Evolutionary conservation across 1,284 basidiomycete genomes (phyloP).

Genomic region (Fomitopsis pinicola): DNA sequence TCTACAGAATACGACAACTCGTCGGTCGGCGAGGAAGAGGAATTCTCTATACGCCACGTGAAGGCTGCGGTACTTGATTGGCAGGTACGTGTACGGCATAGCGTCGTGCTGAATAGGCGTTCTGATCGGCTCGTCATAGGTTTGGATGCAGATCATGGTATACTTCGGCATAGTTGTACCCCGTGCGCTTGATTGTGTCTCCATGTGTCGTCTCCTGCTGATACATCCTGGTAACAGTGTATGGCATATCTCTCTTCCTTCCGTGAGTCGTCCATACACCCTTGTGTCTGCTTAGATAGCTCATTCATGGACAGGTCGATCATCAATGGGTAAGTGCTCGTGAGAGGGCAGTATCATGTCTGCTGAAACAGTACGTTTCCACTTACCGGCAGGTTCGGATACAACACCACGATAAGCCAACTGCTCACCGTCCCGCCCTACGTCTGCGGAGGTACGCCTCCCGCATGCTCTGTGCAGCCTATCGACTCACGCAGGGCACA

Average conservation of each 20-base stretch:
- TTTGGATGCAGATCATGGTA: conserved; percentile 52
- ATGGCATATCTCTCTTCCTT: conserved; percentile 61
- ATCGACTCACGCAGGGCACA: conserved; percentile 15
- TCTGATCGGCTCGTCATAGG: conserved; percentile 19
- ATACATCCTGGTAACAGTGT: conserved; percentile 25
- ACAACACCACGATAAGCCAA: conserved; percentile 52
- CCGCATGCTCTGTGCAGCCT: neutral
- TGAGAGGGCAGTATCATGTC: neutral
- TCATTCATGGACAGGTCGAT: neutral
- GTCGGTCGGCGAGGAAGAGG: conserved; percentile 61
- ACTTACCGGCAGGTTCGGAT: conserved; percentile 43
- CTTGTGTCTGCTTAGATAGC: too few species aligned
- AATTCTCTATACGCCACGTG: conserved; percentile 50
- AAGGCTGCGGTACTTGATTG: conserved; percentile 55
- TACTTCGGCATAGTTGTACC: conserved; percentile 59
- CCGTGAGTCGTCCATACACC: conserved; percentile 39
- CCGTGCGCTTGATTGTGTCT: conserved; percentile 36
- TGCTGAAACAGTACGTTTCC: too few species aligned
- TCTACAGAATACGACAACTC: conserved; percentile 57
- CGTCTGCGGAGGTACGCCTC: conserved; percentile 48
- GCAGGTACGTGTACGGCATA: conserved; percentile 39
- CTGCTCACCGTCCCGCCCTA: conserved; percentile 71
- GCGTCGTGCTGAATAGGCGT: too few species aligned
- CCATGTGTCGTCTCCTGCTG: neutral
- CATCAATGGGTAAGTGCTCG: conserved; percentile 10